Percentiles rank a stretch among this genome's conserved stretches.
Conservation (phyloP, 768 basidiomycete species). For the Kwoniella shandongensis region DNA sequence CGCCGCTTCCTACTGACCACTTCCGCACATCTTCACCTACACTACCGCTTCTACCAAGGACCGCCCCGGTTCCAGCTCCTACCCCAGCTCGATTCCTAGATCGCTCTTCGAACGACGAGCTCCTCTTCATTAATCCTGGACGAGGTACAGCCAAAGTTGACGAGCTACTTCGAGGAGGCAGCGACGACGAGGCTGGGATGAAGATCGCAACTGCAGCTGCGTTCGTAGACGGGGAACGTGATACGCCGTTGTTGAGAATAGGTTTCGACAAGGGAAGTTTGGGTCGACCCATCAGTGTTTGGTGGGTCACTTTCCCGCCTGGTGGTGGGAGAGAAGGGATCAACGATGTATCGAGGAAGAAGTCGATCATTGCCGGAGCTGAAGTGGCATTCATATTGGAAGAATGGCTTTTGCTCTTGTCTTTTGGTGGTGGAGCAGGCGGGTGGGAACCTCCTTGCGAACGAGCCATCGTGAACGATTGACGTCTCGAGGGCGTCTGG, state of each 20-base stretch:
- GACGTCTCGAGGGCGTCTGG: no score
- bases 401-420: no score
- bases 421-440: no score
- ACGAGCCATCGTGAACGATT: no score
- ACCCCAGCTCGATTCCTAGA: slow-evolving; percentile 10
- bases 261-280: no score
- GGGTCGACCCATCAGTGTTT: slow-evolving; percentile 15
- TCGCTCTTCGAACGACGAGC: slow-evolving; percentile 8
- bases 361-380: slow-evolving; percentile 1
- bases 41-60: no score
- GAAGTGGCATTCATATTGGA: not conserved
- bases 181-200: no score
- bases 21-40: not conserved
- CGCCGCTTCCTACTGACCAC: not conserved
- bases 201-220: not conserved
- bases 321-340: slow-evolving; percentile 25
- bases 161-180: not conserved
- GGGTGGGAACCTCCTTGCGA: no score
- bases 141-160: not conserved
- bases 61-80: slow-evolving; percentile 3
- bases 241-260: not conserved
- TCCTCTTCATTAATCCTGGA: not conserved
- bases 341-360: slow-evolving; percentile 21
- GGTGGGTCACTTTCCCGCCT: slow-evolving; percentile 3
- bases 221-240: not conserved